phyloP scores from a whole-genome alignment of 2,329 filamentous ascomycete species.

The Fusarium haematococcum region DNA sequence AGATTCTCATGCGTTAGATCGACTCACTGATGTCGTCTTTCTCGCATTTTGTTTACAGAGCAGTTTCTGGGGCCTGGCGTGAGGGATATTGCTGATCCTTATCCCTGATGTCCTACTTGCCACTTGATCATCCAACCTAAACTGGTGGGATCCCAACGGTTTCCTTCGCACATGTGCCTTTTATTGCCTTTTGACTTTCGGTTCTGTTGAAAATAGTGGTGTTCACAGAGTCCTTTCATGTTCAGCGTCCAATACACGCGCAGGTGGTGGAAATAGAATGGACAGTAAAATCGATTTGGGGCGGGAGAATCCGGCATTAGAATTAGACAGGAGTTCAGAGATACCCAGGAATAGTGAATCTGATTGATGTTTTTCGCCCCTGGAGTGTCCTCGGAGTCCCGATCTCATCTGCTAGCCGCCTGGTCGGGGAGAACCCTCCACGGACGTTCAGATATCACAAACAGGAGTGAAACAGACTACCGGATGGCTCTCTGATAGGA shows the following conservation, averaged over 20 bases:
- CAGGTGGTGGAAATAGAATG: not conserved
- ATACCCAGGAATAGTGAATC: slow-evolving; percentile 31
- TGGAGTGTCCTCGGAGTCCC: not conserved
- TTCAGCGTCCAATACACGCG: not conserved
- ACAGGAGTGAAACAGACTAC: not conserved
- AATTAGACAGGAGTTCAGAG: slow-evolving; percentile 38
- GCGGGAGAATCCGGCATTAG: slow-evolving; percentile 16
- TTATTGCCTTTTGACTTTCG: not conserved
- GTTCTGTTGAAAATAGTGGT: not conserved
- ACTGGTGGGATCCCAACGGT: not conserved
- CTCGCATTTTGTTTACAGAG: not conserved
- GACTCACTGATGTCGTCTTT: slow-evolving; percentile 5
- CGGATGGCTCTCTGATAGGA: not conserved
- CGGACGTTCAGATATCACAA: not conserved
- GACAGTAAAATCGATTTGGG: not conserved
- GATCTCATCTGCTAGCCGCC: slow-evolving; percentile 7
- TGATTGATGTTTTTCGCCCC: not conserved
- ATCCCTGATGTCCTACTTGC: not conserved
- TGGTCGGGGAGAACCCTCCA: not conserved
- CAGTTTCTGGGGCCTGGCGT: not conserved
- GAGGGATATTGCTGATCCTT: not conserved
- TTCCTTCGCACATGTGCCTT: not conserved
- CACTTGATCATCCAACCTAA: not conserved
- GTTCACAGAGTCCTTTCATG: not conserved
- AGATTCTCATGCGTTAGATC: not conserved